Evolutionary conservation across 371 early-diverging fungal genomes (phyloP).

Genomic region (Aphelidium insulamus): DNA sequence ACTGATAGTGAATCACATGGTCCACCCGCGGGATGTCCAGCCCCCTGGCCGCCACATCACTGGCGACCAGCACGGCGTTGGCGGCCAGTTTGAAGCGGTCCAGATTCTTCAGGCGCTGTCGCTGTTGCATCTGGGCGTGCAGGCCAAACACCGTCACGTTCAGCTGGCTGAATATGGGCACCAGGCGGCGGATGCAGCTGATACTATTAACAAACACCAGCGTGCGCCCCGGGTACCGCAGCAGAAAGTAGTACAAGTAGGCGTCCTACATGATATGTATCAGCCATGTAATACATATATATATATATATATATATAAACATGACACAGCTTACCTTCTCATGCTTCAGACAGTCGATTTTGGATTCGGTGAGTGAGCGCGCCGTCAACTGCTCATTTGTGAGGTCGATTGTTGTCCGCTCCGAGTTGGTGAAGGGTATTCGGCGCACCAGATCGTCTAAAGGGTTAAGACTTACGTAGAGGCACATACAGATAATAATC

Average conservation of each 20-base stretch:
- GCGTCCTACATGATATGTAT: slow-evolving; percentile 20
- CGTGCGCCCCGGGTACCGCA: slow-evolving; percentile 67
- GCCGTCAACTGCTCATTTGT: slow-evolving; percentile 37
- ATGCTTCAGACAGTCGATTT: slow-evolving; percentile 52
- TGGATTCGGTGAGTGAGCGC: slow-evolving; percentile 40
- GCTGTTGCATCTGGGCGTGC: slow-evolving; percentile 88
- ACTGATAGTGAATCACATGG: slow-evolving; percentile 67
- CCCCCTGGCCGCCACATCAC: slow-evolving; percentile 80
- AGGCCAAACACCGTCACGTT: slow-evolving; percentile 39
- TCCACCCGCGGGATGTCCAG: slow-evolving; percentile 64
- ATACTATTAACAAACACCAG: slow-evolving; percentile 87
- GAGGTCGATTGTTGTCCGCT: slow-evolving; percentile 46
- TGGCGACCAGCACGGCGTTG: slow-evolving; percentile 52
- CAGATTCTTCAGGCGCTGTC: slow-evolving; percentile 72
- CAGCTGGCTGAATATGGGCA: slow-evolving; percentile 52
- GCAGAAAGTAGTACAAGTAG: slow-evolving; percentile 62
- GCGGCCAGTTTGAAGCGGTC: slow-evolving; percentile 59
- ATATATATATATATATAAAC: background rate
- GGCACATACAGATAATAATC: no score
- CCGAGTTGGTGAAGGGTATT: slow-evolving; percentile 42
- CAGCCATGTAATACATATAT: background rate
- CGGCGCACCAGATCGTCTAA: slow-evolving; percentile 39
- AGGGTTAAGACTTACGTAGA: no score
- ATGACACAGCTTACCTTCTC: slow-evolving; percentile 34
- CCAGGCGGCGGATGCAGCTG: slow-evolving; percentile 62